phyloP scores from a whole-genome alignment of 495 filamentous ascomycete species.

The Trichoderma erinaceum region DNA sequence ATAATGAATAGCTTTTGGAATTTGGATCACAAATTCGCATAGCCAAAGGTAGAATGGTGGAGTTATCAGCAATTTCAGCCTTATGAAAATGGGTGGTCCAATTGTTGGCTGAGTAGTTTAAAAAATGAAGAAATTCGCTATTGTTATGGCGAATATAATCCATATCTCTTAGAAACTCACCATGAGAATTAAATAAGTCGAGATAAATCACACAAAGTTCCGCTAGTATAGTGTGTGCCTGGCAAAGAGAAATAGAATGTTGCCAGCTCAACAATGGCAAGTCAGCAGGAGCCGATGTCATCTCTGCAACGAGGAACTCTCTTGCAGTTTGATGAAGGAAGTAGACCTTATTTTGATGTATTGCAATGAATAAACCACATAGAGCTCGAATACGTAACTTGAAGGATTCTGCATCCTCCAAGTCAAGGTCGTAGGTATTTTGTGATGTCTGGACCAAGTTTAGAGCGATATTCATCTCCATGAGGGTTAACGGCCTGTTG shows the following conservation, averaged over 20 bases:
- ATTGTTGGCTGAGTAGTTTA: slow-evolving; percentile 30
- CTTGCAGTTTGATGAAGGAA: slow-evolving; percentile 28
- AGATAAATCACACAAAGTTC: slow-evolving; percentile 28
- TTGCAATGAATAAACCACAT: slow-evolving; percentile 25
- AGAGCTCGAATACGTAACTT: slow-evolving; percentile 16
- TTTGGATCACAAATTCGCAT: slow-evolving; percentile 6
- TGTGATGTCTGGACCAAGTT: slow-evolving; percentile 3
- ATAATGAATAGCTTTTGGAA: slow-evolving; percentile 7
- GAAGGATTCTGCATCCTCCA: slow-evolving; percentile 21
- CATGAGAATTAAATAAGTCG: not conserved
- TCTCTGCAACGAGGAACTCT: slow-evolving; percentile 23
- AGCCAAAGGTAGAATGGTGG: not conserved
- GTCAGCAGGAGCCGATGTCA: not conserved
- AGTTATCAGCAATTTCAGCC: not conserved
- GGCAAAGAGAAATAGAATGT: slow-evolving; percentile 21
- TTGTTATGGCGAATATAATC: not conserved
- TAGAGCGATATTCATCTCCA: slow-evolving; percentile 20
- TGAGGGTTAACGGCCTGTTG: slow-evolving; percentile 18
- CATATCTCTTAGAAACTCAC: not conserved
- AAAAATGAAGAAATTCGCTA: slow-evolving; percentile 20
- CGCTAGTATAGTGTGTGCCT: slow-evolving; percentile 25
- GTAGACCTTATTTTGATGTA: slow-evolving; percentile 23
- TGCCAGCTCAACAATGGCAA: not conserved
- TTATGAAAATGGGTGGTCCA: slow-evolving; percentile 30
- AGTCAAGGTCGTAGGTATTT: slow-evolving; percentile 18